Evolutionary conservation across 2,329 filamentous ascomycete species (phyloP).

Genomic region (Fusarium neocosmosporiellum): DNA sequence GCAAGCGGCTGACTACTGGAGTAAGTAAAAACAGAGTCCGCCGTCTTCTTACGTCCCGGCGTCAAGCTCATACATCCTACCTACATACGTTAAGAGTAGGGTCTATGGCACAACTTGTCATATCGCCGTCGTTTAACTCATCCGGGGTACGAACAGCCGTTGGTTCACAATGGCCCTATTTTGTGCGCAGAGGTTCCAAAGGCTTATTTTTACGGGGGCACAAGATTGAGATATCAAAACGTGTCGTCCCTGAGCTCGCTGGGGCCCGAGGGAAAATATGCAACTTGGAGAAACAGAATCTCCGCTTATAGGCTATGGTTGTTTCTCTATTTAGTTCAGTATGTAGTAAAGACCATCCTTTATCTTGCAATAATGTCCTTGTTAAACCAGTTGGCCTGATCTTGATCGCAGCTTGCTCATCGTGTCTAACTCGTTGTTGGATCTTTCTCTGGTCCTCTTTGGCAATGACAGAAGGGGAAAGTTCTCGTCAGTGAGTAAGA

Average conservation of each 20-base stretch:
- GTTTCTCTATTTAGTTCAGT: background rate
- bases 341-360: background rate
- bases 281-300: background rate
- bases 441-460: background rate
- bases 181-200: no score
- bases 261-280: background rate
- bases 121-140: no score
- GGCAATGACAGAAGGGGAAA: background rate
- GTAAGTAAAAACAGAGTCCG: no score
- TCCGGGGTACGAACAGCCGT: no score
- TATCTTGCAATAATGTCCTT: background rate
- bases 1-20: no score
- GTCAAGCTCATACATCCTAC: no score
- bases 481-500: background rate
- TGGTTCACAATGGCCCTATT: no score
- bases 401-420: background rate
- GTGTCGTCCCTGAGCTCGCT: background rate
- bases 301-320: background rate
- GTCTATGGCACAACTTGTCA: no score
- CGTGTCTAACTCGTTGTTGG: background rate
- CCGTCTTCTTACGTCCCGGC: no score
- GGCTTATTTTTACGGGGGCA: background rate
- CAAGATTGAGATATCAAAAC: background rate
- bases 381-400: background rate
- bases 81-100: no score